Base-by-base conservation (phyloP, 805 yeast species). In the Schwanniomyces pseudopolymorphus region DNA sequence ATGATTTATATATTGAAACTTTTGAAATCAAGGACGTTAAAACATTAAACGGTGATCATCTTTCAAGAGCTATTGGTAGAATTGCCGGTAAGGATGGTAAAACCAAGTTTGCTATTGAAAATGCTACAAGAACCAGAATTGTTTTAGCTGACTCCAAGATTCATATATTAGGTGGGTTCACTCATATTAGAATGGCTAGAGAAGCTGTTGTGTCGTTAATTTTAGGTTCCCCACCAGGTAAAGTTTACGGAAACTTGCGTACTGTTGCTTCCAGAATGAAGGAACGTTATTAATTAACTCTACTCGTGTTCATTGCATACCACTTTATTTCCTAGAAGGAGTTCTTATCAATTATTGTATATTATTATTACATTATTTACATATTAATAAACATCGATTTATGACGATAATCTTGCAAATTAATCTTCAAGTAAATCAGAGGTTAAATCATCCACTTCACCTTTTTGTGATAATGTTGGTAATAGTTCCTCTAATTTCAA, bases 11-110 rank as follows among this genome's bases (percentile, higher is more conserved):
- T 74, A 91, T 94, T 54, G 99, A 94, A 70, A 89, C 98, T 4
- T 94, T 94, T 63, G 99, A 94, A 66, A 79, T 94, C 58, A 94
- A 94, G 66, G 99, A 94, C 69, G 97, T 94, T 47, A 95, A 94
- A 70, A 92, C 97, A 4, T 75, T 94, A 56, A 84, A 83, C 24
- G 99, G 98, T 22, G 99, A 94, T 70, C 99, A 94, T 80, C 77
- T 94, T 64, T 87, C 96, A 43, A 85, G 99, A 79, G 99, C 99
- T 6, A 94, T 94, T 65, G 99, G 99, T 61, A 89, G 99, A 79
- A 94, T 94, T 69, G 99, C 99, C 11, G 99, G 99, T 68, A 95
- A 94, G 64, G 99, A 94, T 64, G 99, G 99, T 63, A 92, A 91
- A 70, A 94, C 98, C 51, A 94, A 92, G 73, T 94, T 92, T 67